Conservation (phyloP, 202 grass and related monocot genomes). For the Musa balbisiana region DNA sequence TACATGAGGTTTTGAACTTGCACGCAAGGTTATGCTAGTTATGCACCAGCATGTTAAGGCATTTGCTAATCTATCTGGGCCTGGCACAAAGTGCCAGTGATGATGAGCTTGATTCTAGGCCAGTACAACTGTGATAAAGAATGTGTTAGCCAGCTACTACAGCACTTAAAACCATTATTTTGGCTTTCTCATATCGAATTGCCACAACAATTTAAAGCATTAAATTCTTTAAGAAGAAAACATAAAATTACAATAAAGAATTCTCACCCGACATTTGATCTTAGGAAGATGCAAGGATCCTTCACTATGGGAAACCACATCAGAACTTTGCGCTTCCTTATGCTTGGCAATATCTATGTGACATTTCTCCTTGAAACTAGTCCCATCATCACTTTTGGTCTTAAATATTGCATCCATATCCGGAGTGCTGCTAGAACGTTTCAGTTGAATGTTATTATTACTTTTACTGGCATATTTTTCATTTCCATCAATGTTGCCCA, state of each 20-base stretch:
- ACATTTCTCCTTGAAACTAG: conserved; percentile 28
- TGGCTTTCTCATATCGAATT: neutral
- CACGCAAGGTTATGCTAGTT: no score
- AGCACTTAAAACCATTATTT: neutral
- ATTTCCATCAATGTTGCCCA: conserved; percentile 26
- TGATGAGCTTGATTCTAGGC: no score
- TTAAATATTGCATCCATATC: conserved; percentile 67
- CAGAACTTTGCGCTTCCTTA: conserved; percentile 36
- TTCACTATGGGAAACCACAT: conserved; percentile 41
- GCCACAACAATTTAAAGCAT: no score
- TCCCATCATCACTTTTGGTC: conserved; percentile 37
- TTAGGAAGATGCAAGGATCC: conserved; percentile 54
- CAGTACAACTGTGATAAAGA: no score
- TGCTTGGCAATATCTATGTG: conserved; percentile 30
- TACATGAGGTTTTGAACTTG: no score
- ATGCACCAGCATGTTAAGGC: no score
- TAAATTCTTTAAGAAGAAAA: conserved; percentile 16
- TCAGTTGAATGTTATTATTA: conserved; percentile 49
- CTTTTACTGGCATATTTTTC: conserved; percentile 36
- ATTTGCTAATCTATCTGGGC: no score
- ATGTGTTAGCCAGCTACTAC: neutral
- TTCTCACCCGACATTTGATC: conserved; percentile 87
- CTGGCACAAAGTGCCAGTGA: no score
- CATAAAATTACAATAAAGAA: conserved; percentile 22
- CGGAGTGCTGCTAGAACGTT: conserved; percentile 77